These are phyloP conservation scores for Pichia sp. DNA, from an alignment of 1,139 yeast genomes.

Conservation along the genomic window DNA sequence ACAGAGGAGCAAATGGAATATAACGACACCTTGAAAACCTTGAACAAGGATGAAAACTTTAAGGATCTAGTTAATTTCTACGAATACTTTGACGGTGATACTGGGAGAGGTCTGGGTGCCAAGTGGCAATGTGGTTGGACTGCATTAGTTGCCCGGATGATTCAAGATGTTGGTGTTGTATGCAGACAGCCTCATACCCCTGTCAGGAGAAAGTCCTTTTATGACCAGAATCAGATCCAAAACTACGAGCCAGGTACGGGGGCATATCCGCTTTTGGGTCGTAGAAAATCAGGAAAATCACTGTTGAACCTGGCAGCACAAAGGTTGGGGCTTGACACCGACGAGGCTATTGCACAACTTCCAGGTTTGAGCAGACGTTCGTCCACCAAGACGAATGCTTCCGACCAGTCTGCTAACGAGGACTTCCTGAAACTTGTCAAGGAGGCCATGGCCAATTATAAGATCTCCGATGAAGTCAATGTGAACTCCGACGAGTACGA, in stretches of 20 bases:
- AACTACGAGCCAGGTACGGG: slow-evolving; percentile 52
- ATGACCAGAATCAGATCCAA: slow-evolving; percentile 38
- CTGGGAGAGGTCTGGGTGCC: slow-evolving; percentile 93
- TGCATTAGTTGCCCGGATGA: slow-evolving; percentile 87
- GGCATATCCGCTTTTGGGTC: slow-evolving; percentile 34
- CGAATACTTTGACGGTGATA: slow-evolving; percentile 93
- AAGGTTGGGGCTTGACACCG: slow-evolving; percentile 61
- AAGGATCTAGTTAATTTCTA: slow-evolving; percentile 75
- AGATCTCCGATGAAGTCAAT: slow-evolving; percentile 38
- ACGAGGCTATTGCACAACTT: slow-evolving; percentile 38
- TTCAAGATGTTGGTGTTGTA: slow-evolving; percentile 83
- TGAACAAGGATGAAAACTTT: slow-evolving; percentile 69
- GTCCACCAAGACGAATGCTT: slow-evolving; percentile 26
- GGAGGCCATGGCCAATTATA: slow-evolving; percentile 48
- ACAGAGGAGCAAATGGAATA: slow-evolving; percentile 26
- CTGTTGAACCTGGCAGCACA: slow-evolving; percentile 62
- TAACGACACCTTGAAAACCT: slow-evolving; percentile 30
- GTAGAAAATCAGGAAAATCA: slow-evolving; percentile 72
- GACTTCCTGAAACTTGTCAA: slow-evolving; percentile 48
- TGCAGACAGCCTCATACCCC: slow-evolving; percentile 40
- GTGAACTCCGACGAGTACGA: slow-evolving; percentile 57
- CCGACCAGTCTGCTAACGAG: slow-evolving; percentile 33
- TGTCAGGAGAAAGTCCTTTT: slow-evolving; percentile 31
- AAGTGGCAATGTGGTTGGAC: slow-evolving; percentile 99
- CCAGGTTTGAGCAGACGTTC: slow-evolving; percentile 31